Evolutionary conservation across 257 asterid species (phyloP), one percentile per base, ranked within the genome.

Genomic region (Lavandula angustifolia): DNA sequence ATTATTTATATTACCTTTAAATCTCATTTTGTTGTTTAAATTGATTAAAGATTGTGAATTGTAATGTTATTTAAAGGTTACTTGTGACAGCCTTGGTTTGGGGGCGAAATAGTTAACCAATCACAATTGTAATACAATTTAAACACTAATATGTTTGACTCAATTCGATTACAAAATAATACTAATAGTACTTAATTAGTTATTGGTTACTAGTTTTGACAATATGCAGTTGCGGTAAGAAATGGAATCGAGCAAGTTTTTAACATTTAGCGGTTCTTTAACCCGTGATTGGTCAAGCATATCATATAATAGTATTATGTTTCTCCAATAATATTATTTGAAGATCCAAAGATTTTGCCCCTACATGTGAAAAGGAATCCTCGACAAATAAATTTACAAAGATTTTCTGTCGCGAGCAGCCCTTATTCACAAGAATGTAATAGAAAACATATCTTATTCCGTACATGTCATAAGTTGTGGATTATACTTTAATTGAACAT

Each of bases 201-300:
- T 2, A n/a, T 22, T 22, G 27, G 27, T 22, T 22, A 22, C 27
- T 22, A 22, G 2, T 3, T 63, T 55, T 48, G 51, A 43, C 9
- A 60, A 27, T 14, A 4, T 3, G 29, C 33, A 2, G 40, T 18
- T 18, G 47, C 38, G 51, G 73, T 44, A 32, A 3, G 3, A 50
- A 38, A 10, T 60, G 58, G 66, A 69, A 64, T 73, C 56, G 47
- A 58, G 59, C 17, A 27, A 46, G 3, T 73, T 68, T 68, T 75
- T 66, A 58, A 60, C 81, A 3, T 62, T 14, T 76, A 57, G 76
- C 43, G n/a, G 0, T 67, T 38, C 5, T 65, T 64, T 3, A 49
- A 40, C 74, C 83, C 83, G 83, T 78, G 83, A 78, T 51, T 62
- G 61, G 66, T 62, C 66, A 70, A 52, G 27, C 27, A 18, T 37